Evolutionary conservation across 176 grass and related monocot genomes (phyloP).

Genomic region (Stipa capillata): DNA sequence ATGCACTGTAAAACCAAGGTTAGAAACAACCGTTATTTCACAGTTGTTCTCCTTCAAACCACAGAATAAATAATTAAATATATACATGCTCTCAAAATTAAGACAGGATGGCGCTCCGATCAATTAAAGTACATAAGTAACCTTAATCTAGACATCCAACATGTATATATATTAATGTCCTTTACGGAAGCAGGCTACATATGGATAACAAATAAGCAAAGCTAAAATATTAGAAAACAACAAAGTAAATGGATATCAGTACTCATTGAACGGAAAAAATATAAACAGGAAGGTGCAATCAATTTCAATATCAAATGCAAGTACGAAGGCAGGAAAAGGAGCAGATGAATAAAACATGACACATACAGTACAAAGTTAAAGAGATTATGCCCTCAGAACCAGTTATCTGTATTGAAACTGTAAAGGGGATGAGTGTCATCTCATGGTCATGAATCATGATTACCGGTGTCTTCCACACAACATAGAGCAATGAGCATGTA

Average conservation of each 20-base stretch:
- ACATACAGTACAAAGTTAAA: not conserved
- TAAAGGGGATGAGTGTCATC: not conserved
- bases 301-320: not conserved
- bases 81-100: conserved; percentile 1
- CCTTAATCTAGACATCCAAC: not conserved
- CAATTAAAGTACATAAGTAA: not conserved
- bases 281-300: not conserved
- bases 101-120: not conserved
- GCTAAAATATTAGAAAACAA: not conserved
- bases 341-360: not conserved
- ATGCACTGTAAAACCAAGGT: conserved; percentile 56
- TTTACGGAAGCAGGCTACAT: not conserved
- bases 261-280: not conserved
- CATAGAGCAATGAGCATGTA: not conserved
- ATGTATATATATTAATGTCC: not conserved
- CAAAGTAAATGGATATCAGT: not conserved
- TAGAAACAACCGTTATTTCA: not conserved
- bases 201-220: not conserved
- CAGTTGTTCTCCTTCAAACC: not conserved
- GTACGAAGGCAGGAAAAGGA: not conserved
- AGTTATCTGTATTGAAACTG: not conserved
- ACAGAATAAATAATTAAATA: not conserved
- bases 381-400: not conserved
- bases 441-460: not conserved
- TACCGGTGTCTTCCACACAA: not conserved